Evolutionary conservation across 768 basidiomycete genomes (phyloP), one percentile per base, ranked within the genome.

Genomic region (Tulasnella sp.): DNA sequence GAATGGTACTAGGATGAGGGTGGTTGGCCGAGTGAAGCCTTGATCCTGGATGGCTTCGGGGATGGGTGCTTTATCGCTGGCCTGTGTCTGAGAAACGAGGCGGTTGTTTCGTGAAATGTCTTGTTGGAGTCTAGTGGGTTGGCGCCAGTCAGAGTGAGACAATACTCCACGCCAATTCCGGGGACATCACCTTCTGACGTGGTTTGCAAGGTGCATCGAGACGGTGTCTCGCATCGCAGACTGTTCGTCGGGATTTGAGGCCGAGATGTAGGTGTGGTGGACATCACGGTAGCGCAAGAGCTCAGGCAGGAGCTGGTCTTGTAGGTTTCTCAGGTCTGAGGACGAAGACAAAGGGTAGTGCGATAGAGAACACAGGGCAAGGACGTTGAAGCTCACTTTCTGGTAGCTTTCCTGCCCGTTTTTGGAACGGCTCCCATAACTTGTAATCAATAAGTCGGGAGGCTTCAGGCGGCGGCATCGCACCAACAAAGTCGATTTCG

Each of bases 21-120:
- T 74, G 17, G 94, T 92, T 8, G 96, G 94, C 4, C 96, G 86
- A 6, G 93, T 96, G 71, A 97, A 98, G 25, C 94, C 94, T 75
- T 98, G 96, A 66, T 99, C 96, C 70, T 89, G 88, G 12, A 70
- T 65, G 12, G 87, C 77, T 59, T 88, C 81, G 23, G 66, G 60
- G 69, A 83, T 80, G 2, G 82, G 82, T 2, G 78, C 74, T 21
- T 79, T 23, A 39, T 36, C 36, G n/a, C 31, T 23, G 17, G 27
- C n/a, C n/a, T 19, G 17, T 9, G 17, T 25, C n/a, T 43, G 6
- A 6, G 17, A 75, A n/a, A 97, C 75, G 37, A 85, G 86, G 62
- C 94, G 90, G 64, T 97, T 98, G 69, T 93, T 97, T 69, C 93
- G 93, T 2, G 97, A 74, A 32, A 99, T 77, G 7, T 80, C 78